Percentiles rank a stretch among this genome's conserved stretches.
Evolutionary conservation across 1,284 basidiomycete species (phyloP).

Genomic region (Fomitopsis pinicola): DNA sequence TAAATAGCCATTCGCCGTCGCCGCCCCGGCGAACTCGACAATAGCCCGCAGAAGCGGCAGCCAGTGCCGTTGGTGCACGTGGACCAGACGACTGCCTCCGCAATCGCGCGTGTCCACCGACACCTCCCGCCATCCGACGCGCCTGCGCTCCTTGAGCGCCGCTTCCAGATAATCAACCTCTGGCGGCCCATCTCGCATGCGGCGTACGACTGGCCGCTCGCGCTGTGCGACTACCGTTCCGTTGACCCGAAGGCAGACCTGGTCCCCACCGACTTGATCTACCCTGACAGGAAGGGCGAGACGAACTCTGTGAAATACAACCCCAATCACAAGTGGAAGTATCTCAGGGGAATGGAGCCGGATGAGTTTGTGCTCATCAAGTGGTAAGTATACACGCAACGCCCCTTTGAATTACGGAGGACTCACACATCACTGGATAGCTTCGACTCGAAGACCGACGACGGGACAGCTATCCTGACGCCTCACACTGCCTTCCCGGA

Average conservation of each 20-base stretch:
- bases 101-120: slow-evolving; percentile 44
- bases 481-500: slow-evolving; percentile 56
- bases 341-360: slow-evolving; percentile 55
- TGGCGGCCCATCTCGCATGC: slow-evolving; percentile 60
- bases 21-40: slow-evolving; percentile 35
- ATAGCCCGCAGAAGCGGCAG: slow-evolving; percentile 40
- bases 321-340: slow-evolving; percentile 60
- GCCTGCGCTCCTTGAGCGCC: slow-evolving; percentile 37
- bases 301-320: slow-evolving; percentile 51
- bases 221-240: slow-evolving; percentile 56
- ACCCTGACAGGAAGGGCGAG: slow-evolving; percentile 54
- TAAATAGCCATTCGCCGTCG: slow-evolving; percentile 41
- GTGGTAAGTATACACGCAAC: slow-evolving; percentile 41
- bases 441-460: slow-evolving; percentile 49
- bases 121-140: slow-evolving; percentile 49
- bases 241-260: slow-evolving; percentile 47
- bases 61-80: slow-evolving; percentile 48
- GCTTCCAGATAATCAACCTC: slow-evolving; percentile 70
- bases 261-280: slow-evolving; percentile 45
- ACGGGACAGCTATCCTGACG: slow-evolving; percentile 45
- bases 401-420: not conserved
- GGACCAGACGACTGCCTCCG: slow-evolving; percentile 48
- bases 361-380: slow-evolving; percentile 66
- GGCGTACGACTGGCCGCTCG: slow-evolving; percentile 57
- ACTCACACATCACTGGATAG: slow-evolving; percentile 20